phyloP scores from a whole-genome alignment of 1,284 basidiomycete species.

The Trichosporon asahii region DNA sequence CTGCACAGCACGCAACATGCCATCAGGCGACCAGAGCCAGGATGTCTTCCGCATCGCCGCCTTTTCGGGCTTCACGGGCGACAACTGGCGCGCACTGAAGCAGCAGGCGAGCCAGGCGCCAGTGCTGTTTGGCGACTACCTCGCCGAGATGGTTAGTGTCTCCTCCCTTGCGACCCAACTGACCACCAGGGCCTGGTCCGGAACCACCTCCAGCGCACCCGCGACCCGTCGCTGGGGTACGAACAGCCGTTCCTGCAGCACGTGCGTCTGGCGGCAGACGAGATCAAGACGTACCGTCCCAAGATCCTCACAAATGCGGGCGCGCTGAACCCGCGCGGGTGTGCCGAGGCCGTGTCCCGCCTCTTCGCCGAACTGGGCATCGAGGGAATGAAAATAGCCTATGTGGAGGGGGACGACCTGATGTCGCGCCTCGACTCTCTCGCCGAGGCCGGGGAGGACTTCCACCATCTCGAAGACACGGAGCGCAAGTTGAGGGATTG shows the following conservation, averaged over 20 bases:
- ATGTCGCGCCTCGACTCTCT: conserved; percentile 17
- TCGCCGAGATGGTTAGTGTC: conserved; percentile 25
- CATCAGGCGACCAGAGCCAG: neutral
- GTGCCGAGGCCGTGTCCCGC: conserved; percentile 18
- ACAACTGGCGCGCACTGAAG: conserved; percentile 17
- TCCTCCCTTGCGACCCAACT: no score
- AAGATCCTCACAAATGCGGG: conserved; percentile 30
- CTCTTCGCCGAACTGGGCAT: conserved; percentile 12
- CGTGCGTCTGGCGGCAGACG: conserved; percentile 17
- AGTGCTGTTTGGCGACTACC: conserved; percentile 28
- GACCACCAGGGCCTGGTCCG: conserved; percentile 23
- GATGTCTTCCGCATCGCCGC: conserved; percentile 25
- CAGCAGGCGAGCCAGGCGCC: conserved; percentile 15
- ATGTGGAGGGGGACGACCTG: conserved; percentile 24
- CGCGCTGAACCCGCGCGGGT: conserved; percentile 24
- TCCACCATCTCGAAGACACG: conserved; percentile 22
- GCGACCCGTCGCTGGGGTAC: conserved; percentile 25
- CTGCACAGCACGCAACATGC: neutral
- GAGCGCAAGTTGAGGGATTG: conserved; percentile 13
- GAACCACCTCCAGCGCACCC: conserved; percentile 22
- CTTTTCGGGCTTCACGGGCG: conserved; percentile 21
- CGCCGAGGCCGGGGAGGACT: conserved; percentile 15
- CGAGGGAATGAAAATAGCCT: conserved; percentile 14
- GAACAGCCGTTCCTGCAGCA: conserved; percentile 27
- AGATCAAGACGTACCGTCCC: conserved; percentile 19